Evolutionary conservation across 1,139 yeast genomes (phyloP).

Genomic region (Geotrichum aggregatum): DNA sequence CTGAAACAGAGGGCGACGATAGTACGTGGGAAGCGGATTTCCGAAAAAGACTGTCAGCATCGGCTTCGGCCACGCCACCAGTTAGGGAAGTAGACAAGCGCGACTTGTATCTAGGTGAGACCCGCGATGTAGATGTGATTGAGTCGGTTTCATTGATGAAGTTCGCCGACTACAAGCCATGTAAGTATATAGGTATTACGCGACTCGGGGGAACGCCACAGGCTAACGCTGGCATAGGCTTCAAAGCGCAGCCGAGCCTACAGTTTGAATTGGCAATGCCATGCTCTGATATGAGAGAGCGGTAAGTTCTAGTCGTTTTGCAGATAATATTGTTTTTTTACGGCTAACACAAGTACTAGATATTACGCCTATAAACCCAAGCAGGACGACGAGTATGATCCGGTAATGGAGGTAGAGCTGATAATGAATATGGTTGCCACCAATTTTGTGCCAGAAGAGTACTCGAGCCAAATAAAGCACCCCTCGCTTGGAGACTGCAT

Average conservation of each 20-base stretch:
- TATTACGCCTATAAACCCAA: conserved; percentile 19
- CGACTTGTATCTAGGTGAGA: conserved; percentile 9
- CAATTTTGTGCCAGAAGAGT: conserved; percentile 45
- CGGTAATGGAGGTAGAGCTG: conserved; percentile 66
- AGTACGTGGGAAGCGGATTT: conserved; percentile 17
- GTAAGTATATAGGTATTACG: too few relatives aligned
- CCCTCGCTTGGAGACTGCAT: conserved; percentile 44
- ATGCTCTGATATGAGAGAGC: conserved; percentile 14
- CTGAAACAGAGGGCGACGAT: conserved; percentile 17
- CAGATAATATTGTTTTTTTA: not conserved
- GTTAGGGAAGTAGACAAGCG: conserved; percentile 2
- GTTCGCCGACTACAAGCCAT: conserved; percentile 18
- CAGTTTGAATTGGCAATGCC: conserved; percentile 21
- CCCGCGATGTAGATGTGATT: conserved; percentile 6
- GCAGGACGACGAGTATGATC: conserved; percentile 53
- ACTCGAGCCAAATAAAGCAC: conserved; percentile 43
- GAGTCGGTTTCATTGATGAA: conserved; percentile 16
- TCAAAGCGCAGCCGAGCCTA: conserved; percentile 13
- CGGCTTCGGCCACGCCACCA: conserved; percentile 9
- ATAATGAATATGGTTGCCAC: conserved; percentile 49
- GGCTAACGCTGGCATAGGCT: conserved; percentile 3
- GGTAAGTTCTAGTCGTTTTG: too few relatives aligned
- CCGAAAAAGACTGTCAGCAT: conserved; percentile 4
- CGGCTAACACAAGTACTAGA: too few relatives aligned
- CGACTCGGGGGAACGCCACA: too few relatives aligned